Evolutionary conservation across 805 yeast genomes (phyloP).

Genomic region (Blastobotrys robertii): DNA sequence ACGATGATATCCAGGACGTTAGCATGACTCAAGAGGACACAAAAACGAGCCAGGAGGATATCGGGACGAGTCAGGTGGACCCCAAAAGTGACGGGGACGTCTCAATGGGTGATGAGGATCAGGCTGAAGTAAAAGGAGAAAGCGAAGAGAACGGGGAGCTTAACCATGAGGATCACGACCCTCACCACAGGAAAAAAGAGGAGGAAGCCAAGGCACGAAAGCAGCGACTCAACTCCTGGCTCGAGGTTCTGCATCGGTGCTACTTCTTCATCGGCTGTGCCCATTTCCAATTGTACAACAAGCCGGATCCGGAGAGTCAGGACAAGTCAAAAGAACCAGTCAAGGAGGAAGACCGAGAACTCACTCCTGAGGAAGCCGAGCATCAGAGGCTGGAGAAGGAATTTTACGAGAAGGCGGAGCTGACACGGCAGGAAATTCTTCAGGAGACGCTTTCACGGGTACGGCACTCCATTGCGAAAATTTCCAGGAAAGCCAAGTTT

Average conservation of each 20-base stretch:
- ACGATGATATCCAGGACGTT: not conserved
- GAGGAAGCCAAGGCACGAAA: slow-evolving; percentile 3
- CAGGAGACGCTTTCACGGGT: slow-evolving; percentile 30
- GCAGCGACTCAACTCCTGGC: slow-evolving; percentile 33
- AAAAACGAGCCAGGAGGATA: slow-evolving; percentile 5
- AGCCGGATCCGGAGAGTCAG: slow-evolving; percentile 13
- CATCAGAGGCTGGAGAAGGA: slow-evolving; percentile 39
- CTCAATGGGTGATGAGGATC: slow-evolving; percentile 13
- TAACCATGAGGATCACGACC: slow-evolving; percentile 8
- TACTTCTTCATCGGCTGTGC: slow-evolving; percentile 72
- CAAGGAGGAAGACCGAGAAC: not conserved
- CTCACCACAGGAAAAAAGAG: slow-evolving; percentile 8
- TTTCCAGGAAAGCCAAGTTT: slow-evolving; percentile 4
- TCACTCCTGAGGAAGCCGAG: slow-evolving; percentile 1
- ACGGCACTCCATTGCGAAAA: not conserved
- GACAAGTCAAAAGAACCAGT: slow-evolving; percentile 7
- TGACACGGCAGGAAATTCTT: slow-evolving; percentile 43
- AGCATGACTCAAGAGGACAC: too few species aligned
- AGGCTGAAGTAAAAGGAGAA: slow-evolving; percentile 1
- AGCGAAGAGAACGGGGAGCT: slow-evolving; percentile 15
- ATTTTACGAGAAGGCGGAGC: slow-evolving; percentile 54
- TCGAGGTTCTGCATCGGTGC: slow-evolving; percentile 61
- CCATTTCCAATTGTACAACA: slow-evolving; percentile 44
- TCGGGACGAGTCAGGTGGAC: slow-evolving; percentile 6
- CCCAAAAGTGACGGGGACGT: slow-evolving; percentile 7